Conservation (phyloP, 805 yeast genomes). For the Zygoascus bituminiphila region DNA sequence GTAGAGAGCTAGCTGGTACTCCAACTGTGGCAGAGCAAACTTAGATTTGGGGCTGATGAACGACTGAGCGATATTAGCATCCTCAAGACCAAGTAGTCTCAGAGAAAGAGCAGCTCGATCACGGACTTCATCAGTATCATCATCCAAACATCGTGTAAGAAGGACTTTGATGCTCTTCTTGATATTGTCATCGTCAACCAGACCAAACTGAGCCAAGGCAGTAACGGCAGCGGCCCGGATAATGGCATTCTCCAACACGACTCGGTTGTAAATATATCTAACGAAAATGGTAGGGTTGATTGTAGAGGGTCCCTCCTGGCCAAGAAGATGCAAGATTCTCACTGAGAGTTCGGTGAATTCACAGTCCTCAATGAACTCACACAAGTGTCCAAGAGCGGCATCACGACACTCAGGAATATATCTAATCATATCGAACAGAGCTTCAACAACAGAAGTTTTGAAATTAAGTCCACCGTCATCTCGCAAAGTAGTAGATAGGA, state of each 20-base stretch:
- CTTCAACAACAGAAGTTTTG: constrained; percentile 84
- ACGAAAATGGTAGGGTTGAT: constrained; percentile 82
- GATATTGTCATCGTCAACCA: constrained; percentile 58
- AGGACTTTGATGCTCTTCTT: constrained; percentile 63
- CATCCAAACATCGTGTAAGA: constrained; percentile 75
- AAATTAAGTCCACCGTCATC: constrained; percentile 86
- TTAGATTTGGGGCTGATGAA: constrained; percentile 60
- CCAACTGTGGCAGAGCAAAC: constrained; percentile 71
- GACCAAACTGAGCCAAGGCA: constrained; percentile 84
- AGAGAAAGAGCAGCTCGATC: constrained; percentile 90
- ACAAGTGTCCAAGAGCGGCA: constrained; percentile 73
- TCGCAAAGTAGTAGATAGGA: constrained; percentile 74
- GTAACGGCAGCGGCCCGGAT: constrained; percentile 94
- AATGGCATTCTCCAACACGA: constrained; percentile 89
- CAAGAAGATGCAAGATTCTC: constrained; percentile 84
- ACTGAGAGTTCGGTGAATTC: constrained; percentile 91
- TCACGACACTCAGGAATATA: constrained; percentile 80
- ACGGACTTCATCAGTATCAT: constrained; percentile 93
- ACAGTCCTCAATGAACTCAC: constrained; percentile 98
- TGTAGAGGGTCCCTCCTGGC: constrained; percentile 89
- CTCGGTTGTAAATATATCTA: constrained; percentile 93
- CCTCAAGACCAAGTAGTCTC: constrained; percentile 45
- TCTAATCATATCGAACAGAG: constrained; percentile 83
- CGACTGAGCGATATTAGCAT: constrained; percentile 25
- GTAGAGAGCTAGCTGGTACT: constrained; percentile 65